These are phyloP conservation scores for Rhypophila decipiens DNA, from an alignment of 495 filamentous ascomycete species.

Conservation along the genomic window DNA sequence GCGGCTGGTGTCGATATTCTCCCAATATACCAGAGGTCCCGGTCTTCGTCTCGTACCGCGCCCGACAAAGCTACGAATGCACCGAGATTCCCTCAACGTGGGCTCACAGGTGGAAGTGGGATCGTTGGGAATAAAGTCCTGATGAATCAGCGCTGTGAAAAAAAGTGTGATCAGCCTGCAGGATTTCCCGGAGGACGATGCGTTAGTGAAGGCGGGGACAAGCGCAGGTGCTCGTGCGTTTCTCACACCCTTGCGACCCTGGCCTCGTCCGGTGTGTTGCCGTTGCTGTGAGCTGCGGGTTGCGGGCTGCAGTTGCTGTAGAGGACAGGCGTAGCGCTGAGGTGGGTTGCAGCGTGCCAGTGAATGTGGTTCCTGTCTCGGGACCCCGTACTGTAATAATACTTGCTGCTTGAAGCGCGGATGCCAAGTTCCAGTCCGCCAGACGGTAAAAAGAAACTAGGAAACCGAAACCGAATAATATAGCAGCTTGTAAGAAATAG, in stretches of 20 bases:
- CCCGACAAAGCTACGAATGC: background rate
- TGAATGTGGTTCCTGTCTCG: background rate
- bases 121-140: slow-evolving; percentile 8
- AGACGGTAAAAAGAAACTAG: too few relatives aligned
- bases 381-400: background rate
- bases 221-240: slow-evolving; percentile 4
- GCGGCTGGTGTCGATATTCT: background rate
- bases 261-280: background rate
- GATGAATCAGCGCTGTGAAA: slow-evolving; percentile 20
- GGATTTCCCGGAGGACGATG: slow-evolving; percentile 22
- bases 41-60: background rate
- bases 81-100: background rate
- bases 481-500: too few relatives aligned
- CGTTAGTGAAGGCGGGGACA: slow-evolving; percentile 16
- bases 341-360: background rate
- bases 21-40: background rate
- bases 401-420: too few relatives aligned
- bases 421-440: too few relatives aligned
- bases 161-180: slow-evolving; percentile 31
- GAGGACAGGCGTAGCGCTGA: slow-evolving; percentile 4
- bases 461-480: too few relatives aligned
- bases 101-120: background rate
- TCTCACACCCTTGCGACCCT: background rate
- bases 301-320: background rate
- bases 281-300: background rate